Percentiles rank a stretch among this genome's conserved stretches.
phyloP scores from a whole-genome alignment of 2,329 filamentous ascomycete species.

The Sporothrix protearum region DNA sequence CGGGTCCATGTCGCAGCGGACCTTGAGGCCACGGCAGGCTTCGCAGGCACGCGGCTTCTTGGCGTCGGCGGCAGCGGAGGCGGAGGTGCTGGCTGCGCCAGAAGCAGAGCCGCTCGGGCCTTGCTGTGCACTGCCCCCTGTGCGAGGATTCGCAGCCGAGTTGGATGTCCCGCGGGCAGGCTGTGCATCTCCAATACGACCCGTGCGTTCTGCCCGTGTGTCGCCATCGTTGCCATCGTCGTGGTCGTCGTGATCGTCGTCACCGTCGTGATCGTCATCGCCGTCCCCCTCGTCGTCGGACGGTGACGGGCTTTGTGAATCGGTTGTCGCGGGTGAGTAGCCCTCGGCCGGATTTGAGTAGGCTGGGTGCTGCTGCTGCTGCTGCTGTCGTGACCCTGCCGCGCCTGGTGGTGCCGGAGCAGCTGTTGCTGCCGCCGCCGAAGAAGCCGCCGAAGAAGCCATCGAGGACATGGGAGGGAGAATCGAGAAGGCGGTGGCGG shows the following conservation, averaged over 20 bases:
- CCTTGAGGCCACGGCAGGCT: constrained; percentile 71
- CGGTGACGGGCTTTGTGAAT: constrained; percentile 20
- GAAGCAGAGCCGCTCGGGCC: background rate
- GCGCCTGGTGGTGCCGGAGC: background rate
- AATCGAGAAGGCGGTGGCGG: background rate
- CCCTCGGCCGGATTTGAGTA: constrained; percentile 6
- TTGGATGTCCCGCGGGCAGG: background rate
- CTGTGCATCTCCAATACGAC: background rate
- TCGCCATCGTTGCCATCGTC: background rate
- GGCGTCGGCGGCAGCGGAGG: constrained; percentile 41
- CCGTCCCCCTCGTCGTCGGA: constrained; percentile 31
- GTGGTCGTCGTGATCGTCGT: constrained; percentile 4
- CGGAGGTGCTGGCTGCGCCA: background rate
- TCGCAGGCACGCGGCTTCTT: constrained; percentile 72
- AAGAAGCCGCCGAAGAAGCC: background rate
- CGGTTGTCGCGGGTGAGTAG: constrained; percentile 18
- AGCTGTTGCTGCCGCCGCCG: no score
- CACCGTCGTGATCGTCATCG: constrained; percentile 31
- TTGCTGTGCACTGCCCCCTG: background rate
- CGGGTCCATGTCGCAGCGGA: constrained; percentile 77
- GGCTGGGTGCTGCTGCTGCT: background rate
- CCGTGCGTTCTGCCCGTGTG: background rate
- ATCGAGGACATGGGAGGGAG: background rate
- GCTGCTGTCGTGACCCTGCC: background rate
- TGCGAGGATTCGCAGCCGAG: background rate